These are phyloP conservation scores for Aspergillus transmontanensis DNA, from an alignment of 2,329 filamentous ascomycete genomes.

Conservation along the genomic window DNA sequence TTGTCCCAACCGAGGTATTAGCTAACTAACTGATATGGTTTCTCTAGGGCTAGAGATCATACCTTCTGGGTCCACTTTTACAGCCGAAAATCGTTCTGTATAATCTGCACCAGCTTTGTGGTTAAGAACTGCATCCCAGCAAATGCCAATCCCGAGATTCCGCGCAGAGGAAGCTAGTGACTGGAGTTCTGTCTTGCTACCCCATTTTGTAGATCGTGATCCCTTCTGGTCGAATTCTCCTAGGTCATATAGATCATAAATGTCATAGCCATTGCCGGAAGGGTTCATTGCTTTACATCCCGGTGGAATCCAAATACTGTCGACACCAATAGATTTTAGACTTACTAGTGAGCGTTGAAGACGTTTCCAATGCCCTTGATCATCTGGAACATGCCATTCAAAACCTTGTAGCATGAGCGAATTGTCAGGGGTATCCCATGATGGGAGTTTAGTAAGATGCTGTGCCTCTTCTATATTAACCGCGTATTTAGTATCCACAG, in stretches of 20 bases:
- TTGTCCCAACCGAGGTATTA: background rate
- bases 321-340: conserved; percentile 63
- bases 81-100: conserved; percentile 63
- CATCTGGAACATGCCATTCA: conserved; percentile 70
- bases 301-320: conserved; percentile 69
- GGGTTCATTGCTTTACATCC: conserved; percentile 68
- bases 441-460: conserved; percentile 28
- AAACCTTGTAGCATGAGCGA: conserved; percentile 68
- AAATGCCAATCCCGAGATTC: conserved; percentile 57
- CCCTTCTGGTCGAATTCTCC: conserved; percentile 76
- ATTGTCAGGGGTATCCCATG: conserved; percentile 38
- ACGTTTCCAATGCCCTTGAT: conserved; percentile 63
- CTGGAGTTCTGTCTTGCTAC: conserved; percentile 63
- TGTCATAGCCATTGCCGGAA: conserved; percentile 67
- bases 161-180: conserved; percentile 45
- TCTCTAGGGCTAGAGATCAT: conserved; percentile 1
- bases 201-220: conserved; percentile 67
- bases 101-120: conserved; percentile 71
- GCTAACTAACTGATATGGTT: background rate
- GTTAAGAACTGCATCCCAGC: conserved; percentile 73
- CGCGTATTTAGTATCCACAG: conserved; percentile 3
- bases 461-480: conserved; percentile 25
- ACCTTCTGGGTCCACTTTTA: conserved; percentile 63
- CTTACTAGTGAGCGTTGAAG: conserved; percentile 55
- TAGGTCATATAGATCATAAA: conserved; percentile 70